phyloP scores from a whole-genome alignment of 2,329 filamentous ascomycete genomes.

The Pyricularia pennisetigena region DNA sequence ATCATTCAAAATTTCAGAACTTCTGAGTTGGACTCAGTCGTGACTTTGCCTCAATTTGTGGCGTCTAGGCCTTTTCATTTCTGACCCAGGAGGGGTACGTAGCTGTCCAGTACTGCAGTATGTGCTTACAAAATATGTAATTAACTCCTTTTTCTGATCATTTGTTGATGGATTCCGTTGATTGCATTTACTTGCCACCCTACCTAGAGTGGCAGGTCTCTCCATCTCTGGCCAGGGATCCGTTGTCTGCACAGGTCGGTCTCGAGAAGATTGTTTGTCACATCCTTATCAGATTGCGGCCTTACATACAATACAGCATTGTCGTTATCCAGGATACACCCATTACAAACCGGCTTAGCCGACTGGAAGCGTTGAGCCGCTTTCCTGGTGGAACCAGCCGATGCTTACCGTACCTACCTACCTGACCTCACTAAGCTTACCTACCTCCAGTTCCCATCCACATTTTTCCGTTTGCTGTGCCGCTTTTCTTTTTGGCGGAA shows the following conservation, averaged over 20 bases:
- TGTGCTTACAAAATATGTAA: background rate
- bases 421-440: background rate
- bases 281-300: background rate
- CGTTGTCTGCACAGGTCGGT: background rate
- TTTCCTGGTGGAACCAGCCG: background rate
- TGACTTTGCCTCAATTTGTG: background rate
- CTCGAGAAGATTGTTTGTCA: background rate
- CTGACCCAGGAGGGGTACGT: background rate
- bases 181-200: background rate
- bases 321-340: background rate
- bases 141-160: background rate
- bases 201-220: background rate
- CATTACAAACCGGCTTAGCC: too few relatives aligned
- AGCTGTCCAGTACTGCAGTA: too few relatives aligned
- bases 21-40: background rate
- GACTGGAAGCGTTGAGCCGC: background rate
- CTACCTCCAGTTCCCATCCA: background rate
- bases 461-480: background rate
- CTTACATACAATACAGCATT: background rate
- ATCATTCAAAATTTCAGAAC: background rate
- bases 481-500: background rate
- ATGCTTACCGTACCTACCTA: background rate
- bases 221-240: background rate
- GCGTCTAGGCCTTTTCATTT: background rate
- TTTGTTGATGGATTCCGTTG: background rate